Conservation (phyloP, 306 rosid species). For the Vicia faba region DNA sequence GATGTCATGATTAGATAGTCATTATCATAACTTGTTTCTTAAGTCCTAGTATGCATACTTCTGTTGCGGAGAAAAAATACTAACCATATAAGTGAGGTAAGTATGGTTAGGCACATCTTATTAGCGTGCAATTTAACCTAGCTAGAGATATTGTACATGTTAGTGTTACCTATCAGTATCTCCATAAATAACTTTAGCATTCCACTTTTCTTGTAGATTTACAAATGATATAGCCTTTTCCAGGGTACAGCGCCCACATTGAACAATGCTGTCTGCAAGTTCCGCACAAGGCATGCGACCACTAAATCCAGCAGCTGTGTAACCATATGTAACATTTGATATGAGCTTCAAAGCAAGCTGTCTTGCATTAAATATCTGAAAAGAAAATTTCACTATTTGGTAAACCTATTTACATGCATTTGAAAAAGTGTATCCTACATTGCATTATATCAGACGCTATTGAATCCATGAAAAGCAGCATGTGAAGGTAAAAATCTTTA, state of each 20-base stretch:
- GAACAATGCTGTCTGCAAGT: conserved; percentile 96
- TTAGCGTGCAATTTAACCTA: conserved; percentile 11
- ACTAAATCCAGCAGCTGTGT: conserved; percentile 97
- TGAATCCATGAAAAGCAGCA: conserved; percentile 26
- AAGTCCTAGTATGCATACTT: conserved; percentile 9
- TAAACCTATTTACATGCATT: conserved; percentile 32
- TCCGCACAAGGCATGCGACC: conserved; percentile 99
- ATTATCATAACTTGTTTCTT: not conserved
- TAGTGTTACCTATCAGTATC: conserved; percentile 86
- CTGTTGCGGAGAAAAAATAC: conserved; percentile 11
- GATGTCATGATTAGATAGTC: not conserved
- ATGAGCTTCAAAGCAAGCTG: conserved; percentile 96
- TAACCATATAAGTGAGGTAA: conserved; percentile 11
- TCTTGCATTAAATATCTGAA: conserved; percentile 86
- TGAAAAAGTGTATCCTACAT: conserved; percentile 31
- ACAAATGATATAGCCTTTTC: conserved; percentile 87
- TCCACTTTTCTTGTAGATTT: conserved; percentile 83
- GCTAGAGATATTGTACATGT: conserved; percentile 23
- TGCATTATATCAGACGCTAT: conserved; percentile 14
- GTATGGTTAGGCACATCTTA: conserved; percentile 9
- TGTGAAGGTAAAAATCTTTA: not conserved
- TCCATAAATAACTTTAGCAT: conserved; percentile 89
- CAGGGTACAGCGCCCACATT: conserved; percentile 87
- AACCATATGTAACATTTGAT: conserved; percentile 93
- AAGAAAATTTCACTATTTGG: conserved; percentile 33